A percentile compares a stretch with the other conserved stretches of the same genome.
Conservation (phyloP, 2,329 filamentous ascomycete genomes). For the Pseudocercospora vitis region DNA sequence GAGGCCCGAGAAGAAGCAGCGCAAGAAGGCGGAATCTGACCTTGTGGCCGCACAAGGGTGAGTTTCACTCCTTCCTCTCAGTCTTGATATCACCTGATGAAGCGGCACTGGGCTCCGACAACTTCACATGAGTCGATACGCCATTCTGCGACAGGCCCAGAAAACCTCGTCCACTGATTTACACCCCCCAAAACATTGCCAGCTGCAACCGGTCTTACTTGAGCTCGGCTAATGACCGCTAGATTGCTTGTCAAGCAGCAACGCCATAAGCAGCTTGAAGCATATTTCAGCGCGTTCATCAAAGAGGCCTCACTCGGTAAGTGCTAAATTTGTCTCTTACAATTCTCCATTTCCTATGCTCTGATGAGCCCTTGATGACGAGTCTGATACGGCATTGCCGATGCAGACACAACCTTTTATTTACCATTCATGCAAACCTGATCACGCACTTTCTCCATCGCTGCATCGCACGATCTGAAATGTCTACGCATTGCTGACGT, state of each 20-base stretch:
- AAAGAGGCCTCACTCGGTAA: conserved; percentile 1
- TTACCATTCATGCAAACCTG: conserved; percentile 42
- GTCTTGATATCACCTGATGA: conserved; percentile 34
- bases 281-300: conserved; percentile 1
- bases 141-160: conserved; percentile 46
- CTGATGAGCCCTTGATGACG: conserved; percentile 43
- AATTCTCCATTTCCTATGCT: conserved; percentile 18
- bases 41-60: conserved; percentile 15
- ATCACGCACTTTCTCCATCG: conserved; percentile 2
- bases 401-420: conserved; percentile 40
- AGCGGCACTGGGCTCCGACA: conserved; percentile 43
- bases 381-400: conserved; percentile 42
- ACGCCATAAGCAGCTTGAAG: not conserved
- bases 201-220: conserved; percentile 4
- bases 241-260: not conserved
- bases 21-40: conserved; percentile 22
- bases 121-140: conserved; percentile 36
- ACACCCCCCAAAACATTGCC: not conserved
- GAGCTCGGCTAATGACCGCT: not conserved
- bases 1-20: conserved; percentile 25
- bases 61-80: conserved; percentile 1
- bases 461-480: too few species aligned
- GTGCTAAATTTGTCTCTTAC: too few species aligned
- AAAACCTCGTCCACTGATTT: conserved; percentile 48
- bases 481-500: too few species aligned